Evolutionary conservation across 2,329 filamentous ascomycete genomes (phyloP).

Genomic region (Fusarium brevicatenulatum): DNA sequence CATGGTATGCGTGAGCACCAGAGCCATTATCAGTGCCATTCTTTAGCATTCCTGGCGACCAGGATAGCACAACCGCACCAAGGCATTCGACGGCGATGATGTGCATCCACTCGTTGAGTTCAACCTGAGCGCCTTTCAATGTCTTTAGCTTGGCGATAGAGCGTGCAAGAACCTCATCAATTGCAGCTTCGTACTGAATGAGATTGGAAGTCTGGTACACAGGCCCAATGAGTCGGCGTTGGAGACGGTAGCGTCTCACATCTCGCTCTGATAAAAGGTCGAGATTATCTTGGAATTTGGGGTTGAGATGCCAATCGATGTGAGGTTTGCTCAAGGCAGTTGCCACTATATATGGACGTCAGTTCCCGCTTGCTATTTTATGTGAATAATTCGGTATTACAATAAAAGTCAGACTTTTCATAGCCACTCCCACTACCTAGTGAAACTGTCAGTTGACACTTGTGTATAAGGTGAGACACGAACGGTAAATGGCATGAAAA

Average conservation of each 20-base stretch:
- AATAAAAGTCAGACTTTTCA: conserved; percentile 64
- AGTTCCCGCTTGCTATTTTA: neutral
- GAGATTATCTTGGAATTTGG: conserved; percentile 55
- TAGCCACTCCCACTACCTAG: conserved; percentile 59
- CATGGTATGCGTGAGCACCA: conserved; percentile 59
- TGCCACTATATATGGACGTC: conserved; percentile 50
- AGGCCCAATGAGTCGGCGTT: conserved; percentile 61
- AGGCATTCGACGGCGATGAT: conserved; percentile 64
- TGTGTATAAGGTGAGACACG: conserved; percentile 48
- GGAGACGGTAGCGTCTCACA: conserved; percentile 57
- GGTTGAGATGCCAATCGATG: conserved; percentile 52
- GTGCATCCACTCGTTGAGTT: conserved; percentile 67
- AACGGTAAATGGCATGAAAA: conserved; percentile 48
- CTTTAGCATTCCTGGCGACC: conserved; percentile 61
- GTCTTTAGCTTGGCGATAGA: conserved; percentile 50
- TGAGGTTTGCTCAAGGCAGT: conserved; percentile 57
- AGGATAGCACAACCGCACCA: conserved; percentile 60
- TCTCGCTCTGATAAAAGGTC: conserved; percentile 63
- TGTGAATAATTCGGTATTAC: conserved; percentile 46
- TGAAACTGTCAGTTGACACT: neutral
- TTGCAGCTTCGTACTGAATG: conserved; percentile 52
- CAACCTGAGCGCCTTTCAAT: conserved; percentile 54
- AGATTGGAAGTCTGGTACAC: conserved; percentile 58
- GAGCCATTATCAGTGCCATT: conserved; percentile 58
- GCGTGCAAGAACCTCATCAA: conserved; percentile 54